phyloP scores from a whole-genome alignment of 192 early-diverging fungal genomes.

The Linnemannia exigua region DNA sequence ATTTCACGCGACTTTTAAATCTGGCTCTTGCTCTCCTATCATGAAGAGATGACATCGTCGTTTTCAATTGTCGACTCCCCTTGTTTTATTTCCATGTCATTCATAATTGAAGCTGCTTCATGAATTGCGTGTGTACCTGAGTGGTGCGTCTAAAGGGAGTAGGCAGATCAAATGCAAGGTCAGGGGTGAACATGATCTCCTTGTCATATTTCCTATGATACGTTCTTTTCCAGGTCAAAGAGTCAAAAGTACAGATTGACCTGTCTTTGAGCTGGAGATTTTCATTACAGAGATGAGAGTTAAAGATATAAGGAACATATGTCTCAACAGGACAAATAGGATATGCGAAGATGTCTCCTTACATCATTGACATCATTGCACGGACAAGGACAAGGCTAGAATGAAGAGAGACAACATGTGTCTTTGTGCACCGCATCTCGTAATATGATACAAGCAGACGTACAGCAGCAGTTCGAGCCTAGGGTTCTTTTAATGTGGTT shows the following conservation, averaged over 20 bases:
- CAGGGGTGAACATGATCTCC: slow-evolving; percentile 6
- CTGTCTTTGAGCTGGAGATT: not conserved
- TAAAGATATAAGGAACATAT: too few species aligned
- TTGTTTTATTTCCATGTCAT: not conserved
- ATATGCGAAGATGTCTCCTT: too few species aligned
- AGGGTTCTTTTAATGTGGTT: not conserved
- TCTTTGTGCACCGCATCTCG: too few species aligned
- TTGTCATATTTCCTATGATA: not conserved
- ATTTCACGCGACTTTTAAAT: not conserved
- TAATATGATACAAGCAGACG: too few species aligned
- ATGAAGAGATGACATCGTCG: slow-evolving; percentile 1
- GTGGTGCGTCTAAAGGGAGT: not conserved
- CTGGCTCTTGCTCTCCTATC: not conserved
- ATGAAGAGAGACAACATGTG: too few species aligned
- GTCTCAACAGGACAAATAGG: too few species aligned
- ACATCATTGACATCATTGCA: too few species aligned
- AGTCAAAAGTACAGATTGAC: not conserved
- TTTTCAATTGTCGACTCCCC: not conserved
- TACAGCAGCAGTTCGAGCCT: too few species aligned
- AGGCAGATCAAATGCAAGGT: slow-evolving; percentile 7
- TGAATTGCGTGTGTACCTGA: not conserved
- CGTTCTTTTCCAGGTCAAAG: not conserved
- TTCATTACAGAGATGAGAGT: not conserved
- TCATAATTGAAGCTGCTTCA: not conserved
- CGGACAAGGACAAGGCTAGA: too few species aligned